phyloP scores from a whole-genome alignment of 257 asterid species.

The Solanum sitiens region DNA sequence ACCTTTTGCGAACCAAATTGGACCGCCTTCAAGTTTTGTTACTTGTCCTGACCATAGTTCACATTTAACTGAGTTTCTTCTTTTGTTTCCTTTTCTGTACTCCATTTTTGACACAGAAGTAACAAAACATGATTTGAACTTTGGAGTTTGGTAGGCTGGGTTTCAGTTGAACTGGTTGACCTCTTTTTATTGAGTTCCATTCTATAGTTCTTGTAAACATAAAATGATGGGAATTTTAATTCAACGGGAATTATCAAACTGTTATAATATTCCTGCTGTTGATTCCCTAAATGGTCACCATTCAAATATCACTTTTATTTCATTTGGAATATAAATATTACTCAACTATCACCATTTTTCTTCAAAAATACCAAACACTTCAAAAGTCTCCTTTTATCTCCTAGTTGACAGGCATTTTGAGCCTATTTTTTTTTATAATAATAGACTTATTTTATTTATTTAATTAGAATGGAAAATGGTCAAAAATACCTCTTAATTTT shows the following conservation, averaged over 20 bases:
- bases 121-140: not conserved
- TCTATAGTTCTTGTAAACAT: not conserved
- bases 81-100: not conserved
- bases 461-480: no score
- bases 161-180: not conserved
- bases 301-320: not conserved
- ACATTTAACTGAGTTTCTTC: not conserved
- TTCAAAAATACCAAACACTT: no score
- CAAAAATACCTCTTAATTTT: no score
- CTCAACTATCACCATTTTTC: not conserved
- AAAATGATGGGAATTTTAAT: not conserved
- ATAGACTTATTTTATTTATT: no score
- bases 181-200: not conserved
- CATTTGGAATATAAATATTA: no score
- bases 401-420: not conserved
- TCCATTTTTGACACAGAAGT: not conserved
- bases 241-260: not conserved
- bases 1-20: not conserved
- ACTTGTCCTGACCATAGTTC: not conserved
- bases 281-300: not conserved
- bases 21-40: not conserved
- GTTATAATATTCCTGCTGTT: not conserved
- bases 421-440: not conserved
- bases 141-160: not conserved
- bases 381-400: not conserved